A percentile compares a stretch with the other conserved stretches of the same genome.
phyloP scores from a whole-genome alignment of 2,329 filamentous ascomycete genomes.

The Claviceps humidiphila region DNA sequence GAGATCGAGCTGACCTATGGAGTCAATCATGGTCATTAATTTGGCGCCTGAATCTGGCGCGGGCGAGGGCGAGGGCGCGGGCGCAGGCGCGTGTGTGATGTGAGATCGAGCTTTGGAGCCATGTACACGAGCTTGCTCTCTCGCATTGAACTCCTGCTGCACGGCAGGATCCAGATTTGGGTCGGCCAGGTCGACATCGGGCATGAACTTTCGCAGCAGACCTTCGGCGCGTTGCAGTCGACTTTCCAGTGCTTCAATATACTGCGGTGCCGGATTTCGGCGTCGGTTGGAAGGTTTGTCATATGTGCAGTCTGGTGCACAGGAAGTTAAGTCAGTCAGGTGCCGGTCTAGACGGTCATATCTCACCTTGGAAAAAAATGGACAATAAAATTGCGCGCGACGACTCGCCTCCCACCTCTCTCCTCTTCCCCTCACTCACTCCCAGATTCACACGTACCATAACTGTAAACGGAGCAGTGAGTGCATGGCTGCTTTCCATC shows the following conservation, averaged over 20 bases:
- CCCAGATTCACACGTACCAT: conserved; percentile 49
- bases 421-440: too few species aligned
- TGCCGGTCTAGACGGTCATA: background rate
- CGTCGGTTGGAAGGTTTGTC: conserved; percentile 88
- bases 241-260: conserved; percentile 78
- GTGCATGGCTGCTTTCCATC: conserved; percentile 82
- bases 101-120: conserved; percentile 28
- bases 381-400: too few species aligned
- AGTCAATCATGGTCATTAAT: conserved; percentile 88
- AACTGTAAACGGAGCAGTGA: conserved; percentile 96
- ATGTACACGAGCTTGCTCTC: conserved; percentile 37
- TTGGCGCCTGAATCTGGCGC: conserved; percentile 42
- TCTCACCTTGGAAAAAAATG: too few species aligned
- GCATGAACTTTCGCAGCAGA: conserved; percentile 65
- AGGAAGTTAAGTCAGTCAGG: background rate
- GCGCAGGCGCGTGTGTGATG: conserved; percentile 11
- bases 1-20: conserved; percentile 79
- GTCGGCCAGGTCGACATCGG: conserved; percentile 74
- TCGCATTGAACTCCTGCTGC: conserved; percentile 51
- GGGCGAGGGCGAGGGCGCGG: too few species aligned
- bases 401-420: too few species aligned
- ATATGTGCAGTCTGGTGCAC: conserved; percentile 71
- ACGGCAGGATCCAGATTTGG: conserved; percentile 67
- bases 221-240: conserved; percentile 73
- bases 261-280: conserved; percentile 82